A percentile compares a stretch with the other conserved stretches of the same genome.
Conservation (phyloP, 768 basidiomycete species). For the Trametes punicea region DNA sequence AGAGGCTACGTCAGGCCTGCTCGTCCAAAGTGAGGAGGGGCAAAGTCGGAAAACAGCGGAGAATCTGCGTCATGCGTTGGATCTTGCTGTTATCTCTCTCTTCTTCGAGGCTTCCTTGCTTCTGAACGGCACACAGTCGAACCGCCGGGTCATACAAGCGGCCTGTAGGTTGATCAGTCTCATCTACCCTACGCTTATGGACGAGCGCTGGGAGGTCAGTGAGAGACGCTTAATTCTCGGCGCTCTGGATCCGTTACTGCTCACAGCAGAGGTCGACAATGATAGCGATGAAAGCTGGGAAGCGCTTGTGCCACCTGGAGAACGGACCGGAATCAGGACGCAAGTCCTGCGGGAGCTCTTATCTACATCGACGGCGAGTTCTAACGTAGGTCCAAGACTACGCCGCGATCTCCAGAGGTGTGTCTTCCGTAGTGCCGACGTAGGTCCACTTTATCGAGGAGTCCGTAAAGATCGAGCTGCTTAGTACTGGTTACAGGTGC, state of each 20-base stretch:
- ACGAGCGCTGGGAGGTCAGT: constrained; percentile 49
- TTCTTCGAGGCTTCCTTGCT: constrained; percentile 65
- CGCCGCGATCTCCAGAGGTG: constrained; percentile 48
- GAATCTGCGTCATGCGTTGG: constrained; percentile 61
- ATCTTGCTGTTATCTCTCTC: constrained; percentile 63
- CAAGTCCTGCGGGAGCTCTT: constrained; percentile 43
- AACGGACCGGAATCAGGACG: constrained; percentile 59
- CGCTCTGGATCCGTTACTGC: constrained; percentile 63
- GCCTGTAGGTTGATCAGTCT: constrained; percentile 52
- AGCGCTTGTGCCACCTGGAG: constrained; percentile 46
- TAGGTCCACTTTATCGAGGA: constrained; percentile 34
- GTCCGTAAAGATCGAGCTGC: no score
- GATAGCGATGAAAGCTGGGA: constrained; percentile 33
- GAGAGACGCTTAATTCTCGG: constrained; percentile 66
- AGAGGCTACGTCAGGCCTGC: constrained; percentile 46
- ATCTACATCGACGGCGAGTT: constrained; percentile 4
- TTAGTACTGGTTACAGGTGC: constrained; percentile 41
- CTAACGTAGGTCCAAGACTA: constrained; percentile 16
- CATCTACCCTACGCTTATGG: constrained; percentile 38
- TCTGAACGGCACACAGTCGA: constrained; percentile 60
- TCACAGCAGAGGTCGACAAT: constrained; percentile 31
- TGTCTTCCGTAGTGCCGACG: constrained; percentile 70
- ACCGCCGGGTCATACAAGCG: constrained; percentile 57
- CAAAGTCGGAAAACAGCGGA: constrained; percentile 43
- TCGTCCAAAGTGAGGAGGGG: constrained; percentile 39